A percentile compares a stretch with the other conserved stretches of the same genome.
phyloP scores from a whole-genome alignment of 2,329 filamentous ascomycete species.

The Chaetomium olivaceum region DNA sequence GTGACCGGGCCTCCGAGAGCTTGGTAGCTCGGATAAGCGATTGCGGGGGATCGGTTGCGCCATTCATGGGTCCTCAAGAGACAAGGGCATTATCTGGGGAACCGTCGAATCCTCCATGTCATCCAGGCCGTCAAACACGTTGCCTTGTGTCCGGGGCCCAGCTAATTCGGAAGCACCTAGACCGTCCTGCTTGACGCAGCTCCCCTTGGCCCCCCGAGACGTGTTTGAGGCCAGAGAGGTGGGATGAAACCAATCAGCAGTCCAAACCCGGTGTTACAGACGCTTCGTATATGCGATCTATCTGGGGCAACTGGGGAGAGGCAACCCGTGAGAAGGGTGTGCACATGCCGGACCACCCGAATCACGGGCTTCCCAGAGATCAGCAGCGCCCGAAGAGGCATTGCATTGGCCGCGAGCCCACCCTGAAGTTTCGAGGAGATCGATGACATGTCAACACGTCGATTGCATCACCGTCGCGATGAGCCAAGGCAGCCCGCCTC shows the following conservation, averaged over 20 bases:
- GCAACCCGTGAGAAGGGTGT: not conserved
- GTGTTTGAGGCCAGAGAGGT: not conserved
- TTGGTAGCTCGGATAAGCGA: constrained; percentile 12
- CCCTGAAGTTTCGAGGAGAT: not conserved
- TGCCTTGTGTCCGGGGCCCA: not conserved
- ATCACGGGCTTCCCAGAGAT: not conserved
- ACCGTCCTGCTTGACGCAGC: not conserved
- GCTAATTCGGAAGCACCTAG: not conserved
- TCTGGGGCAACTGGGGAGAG: not conserved
- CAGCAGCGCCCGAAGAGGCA: not conserved
- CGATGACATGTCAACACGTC: constrained; percentile 14
- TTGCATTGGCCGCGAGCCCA: constrained; percentile 5
- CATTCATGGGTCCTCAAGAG: constrained; percentile 13
- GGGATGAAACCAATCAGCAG: not conserved
- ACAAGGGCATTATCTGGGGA: constrained; percentile 15
- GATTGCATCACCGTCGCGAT: constrained; percentile 23
- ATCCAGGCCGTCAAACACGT: not conserved
- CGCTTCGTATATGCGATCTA: constrained; percentile 16
- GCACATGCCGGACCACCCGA: constrained; percentile 6
- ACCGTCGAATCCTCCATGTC: not conserved
- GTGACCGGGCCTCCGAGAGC: constrained; percentile 1
- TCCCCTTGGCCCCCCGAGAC: not conserved
- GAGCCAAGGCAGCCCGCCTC: not conserved
- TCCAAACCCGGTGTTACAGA: not conserved
- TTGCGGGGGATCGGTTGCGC: constrained; percentile 18